These are phyloP conservation scores for Emmonsia crescens DNA, from an alignment of 2,329 filamentous ascomycete species.

Conservation along the genomic window DNA sequence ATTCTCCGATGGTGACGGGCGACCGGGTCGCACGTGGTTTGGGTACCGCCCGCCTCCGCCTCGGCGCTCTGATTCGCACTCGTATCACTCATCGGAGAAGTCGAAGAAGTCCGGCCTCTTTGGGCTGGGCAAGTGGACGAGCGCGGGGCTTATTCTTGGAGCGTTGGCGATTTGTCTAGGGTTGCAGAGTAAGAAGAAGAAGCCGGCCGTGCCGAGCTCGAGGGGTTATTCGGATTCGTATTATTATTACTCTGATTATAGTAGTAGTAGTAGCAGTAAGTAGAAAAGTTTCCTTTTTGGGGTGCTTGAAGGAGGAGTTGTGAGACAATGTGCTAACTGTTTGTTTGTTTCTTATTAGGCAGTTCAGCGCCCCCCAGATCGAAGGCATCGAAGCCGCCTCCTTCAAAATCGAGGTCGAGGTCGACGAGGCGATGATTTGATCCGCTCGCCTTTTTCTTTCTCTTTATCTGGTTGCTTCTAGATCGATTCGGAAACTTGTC, in stretches of 20 bases:
- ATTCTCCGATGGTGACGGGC: conserved; percentile 18
- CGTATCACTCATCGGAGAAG: conserved; percentile 11
- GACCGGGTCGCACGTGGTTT: conserved; percentile 16
- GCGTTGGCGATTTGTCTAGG: conserved; percentile 37
- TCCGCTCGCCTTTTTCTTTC: not conserved
- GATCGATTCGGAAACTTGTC: not conserved
- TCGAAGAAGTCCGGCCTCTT: conserved; percentile 27
- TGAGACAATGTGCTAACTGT: not conserved
- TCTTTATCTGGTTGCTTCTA: not conserved
- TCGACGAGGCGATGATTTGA: not conserved
- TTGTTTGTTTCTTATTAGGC: not conserved
- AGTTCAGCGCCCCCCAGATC: not conserved
- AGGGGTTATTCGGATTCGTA: conserved; percentile 29
- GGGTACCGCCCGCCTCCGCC: conserved; percentile 21
- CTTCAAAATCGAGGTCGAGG: not conserved
- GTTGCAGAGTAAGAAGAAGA: conserved; percentile 30
- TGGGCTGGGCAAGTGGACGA: conserved; percentile 29
- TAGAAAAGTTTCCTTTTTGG: conserved; percentile 1
- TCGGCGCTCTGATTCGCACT: conserved; percentile 12
- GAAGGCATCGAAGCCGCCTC: not conserved
- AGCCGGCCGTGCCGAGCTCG: conserved; percentile 31
- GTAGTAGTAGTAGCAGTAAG: conserved; percentile 34
- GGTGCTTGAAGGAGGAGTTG: not conserved
- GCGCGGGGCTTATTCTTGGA: conserved; percentile 33
- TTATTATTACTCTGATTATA: conserved; percentile 30